phyloP scores from a whole-genome alignment of 2,329 filamentous ascomycete species.

The Penicillium sumatraense region DNA sequence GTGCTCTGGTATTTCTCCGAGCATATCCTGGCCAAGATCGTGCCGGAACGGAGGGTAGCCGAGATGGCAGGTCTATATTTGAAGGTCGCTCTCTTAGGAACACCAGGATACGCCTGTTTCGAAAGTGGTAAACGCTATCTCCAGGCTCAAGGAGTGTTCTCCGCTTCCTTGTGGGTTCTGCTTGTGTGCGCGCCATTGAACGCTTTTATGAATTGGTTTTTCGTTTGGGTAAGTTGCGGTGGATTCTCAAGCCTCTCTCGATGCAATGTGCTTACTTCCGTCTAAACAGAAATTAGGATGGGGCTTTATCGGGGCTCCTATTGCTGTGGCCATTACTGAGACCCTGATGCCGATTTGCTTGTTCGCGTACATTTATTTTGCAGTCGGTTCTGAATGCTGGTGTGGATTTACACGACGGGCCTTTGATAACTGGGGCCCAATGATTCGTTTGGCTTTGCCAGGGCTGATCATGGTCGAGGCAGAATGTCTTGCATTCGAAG shows the following conservation, averaged over 20 bases:
- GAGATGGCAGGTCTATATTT: slow-evolving; percentile 74
- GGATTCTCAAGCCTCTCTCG: too few species aligned
- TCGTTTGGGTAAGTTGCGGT: slow-evolving; percentile 78
- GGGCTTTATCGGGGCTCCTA: slow-evolving; percentile 79
- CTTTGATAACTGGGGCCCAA: slow-evolving; percentile 76
- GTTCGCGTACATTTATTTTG: slow-evolving; percentile 72
- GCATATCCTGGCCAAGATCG: slow-evolving; percentile 66
- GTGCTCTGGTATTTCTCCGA: slow-evolving; percentile 73
- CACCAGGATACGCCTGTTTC: slow-evolving; percentile 76
- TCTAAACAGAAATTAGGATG: slow-evolving; percentile 58
- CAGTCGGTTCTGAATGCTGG: slow-evolving; percentile 78
- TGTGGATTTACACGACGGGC: slow-evolving; percentile 74
- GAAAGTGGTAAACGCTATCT: slow-evolving; percentile 83
- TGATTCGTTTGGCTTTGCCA: slow-evolving; percentile 85
- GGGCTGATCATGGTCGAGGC: slow-evolving; percentile 94
- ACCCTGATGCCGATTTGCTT: slow-evolving; percentile 74
- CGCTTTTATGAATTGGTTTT: slow-evolving; percentile 76
- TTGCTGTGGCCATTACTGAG: slow-evolving; percentile 76
- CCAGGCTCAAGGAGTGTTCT: slow-evolving; percentile 87
- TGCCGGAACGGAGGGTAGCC: slow-evolving; percentile 74
- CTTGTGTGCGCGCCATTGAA: slow-evolving; percentile 83
- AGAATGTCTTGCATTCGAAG: slow-evolving; percentile 91
- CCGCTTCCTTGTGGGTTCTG: slow-evolving; percentile 80
- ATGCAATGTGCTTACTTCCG: too few species aligned
- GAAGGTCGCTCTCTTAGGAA: slow-evolving; percentile 69